Evolutionary conservation across 2,329 filamentous ascomycete genomes (phyloP), one percentile per base, ranked within the genome.

Genomic region (Myriosclerotinia scirpicola): DNA sequence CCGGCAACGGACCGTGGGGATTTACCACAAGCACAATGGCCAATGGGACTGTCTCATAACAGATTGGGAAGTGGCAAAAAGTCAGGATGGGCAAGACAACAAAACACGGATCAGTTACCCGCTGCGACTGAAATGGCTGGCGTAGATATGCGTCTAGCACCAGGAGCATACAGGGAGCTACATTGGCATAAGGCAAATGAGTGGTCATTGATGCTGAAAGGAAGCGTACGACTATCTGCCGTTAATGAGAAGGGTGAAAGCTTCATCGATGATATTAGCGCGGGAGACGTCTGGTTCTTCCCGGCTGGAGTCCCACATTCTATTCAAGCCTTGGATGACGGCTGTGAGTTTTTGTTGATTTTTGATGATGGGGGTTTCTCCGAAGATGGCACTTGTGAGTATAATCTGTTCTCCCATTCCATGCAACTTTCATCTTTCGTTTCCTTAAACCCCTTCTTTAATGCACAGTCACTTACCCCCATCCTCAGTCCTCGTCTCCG

Each of bases 151-250:
- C 80, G 83, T 52, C 79, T 87, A 1, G 81, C 80, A n/a, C 80
- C 83, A 0, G 77, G 83, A 36, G 85, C 82, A 0, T 88, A 88
- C 68, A 82, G 87, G 26, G 86, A 89, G 73, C 77, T 89, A 30
- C 87, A 90, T 70, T 90, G 84, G 84, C 85, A 87, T 70, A 84
- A 81, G 48, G 80, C 82, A 50, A 80, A 77, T 58, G 79, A 85
- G 70, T 85, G 83, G 83, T 78, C 81, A 0, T 76, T 85, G 6
- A 77, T 87, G 14, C 77, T 85, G 20, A 84, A 84, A 67, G 85
- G 85, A 0, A 81, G 79, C 52, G 82, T 83, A 2, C 79, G 82
- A 6, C 76, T 87, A 1, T 77, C 80, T 8, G 81, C 84, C 1
- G 78, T 87, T 53, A 81, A 86, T 68, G 79, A 83, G 53, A 79